Conservation (phyloP, 257 asterid genomes). For the Solanum neorickii region DNA sequence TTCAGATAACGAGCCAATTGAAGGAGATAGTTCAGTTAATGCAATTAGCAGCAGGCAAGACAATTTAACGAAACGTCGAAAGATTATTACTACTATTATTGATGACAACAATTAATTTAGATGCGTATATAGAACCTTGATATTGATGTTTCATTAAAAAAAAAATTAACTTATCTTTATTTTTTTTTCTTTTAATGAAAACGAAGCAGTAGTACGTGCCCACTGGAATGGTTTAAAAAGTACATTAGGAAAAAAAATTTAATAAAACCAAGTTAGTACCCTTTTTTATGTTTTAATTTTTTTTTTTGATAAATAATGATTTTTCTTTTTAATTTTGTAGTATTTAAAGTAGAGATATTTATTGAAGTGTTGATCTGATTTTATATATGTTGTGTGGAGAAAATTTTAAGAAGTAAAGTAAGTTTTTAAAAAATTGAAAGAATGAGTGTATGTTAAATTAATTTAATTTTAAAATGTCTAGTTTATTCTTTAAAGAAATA, state of each 20-base stretch:
- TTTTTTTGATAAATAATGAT: too few species aligned
- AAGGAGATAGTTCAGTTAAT: not conserved
- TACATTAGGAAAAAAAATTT: not conserved
- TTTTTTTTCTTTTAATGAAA: not conserved
- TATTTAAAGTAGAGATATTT: not conserved
- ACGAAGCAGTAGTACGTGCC: not conserved
- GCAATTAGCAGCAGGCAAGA: not conserved
- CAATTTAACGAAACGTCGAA: conserved; percentile 12
- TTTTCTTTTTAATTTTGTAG: too few species aligned
- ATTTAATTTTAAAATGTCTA: too few species aligned
- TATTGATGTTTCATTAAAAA: not conserved
- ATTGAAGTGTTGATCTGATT: too few species aligned
- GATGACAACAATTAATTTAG: not conserved
- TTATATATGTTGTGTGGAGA: not conserved
- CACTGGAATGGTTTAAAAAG: not conserved
- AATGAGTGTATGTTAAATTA: too few species aligned
- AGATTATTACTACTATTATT: not conserved
- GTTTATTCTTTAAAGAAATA: not conserved
- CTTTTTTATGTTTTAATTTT: not conserved
- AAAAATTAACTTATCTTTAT: not conserved
- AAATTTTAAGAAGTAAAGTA: too few species aligned
- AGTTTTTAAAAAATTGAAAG: too few species aligned
- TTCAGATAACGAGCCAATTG: conserved; percentile 6
- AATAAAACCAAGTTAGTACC: not conserved
- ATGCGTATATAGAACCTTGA: not conserved